Evolutionary conservation across 306 rosid genomes (phyloP).

Genomic region (Mimosa bimucronata): DNA sequence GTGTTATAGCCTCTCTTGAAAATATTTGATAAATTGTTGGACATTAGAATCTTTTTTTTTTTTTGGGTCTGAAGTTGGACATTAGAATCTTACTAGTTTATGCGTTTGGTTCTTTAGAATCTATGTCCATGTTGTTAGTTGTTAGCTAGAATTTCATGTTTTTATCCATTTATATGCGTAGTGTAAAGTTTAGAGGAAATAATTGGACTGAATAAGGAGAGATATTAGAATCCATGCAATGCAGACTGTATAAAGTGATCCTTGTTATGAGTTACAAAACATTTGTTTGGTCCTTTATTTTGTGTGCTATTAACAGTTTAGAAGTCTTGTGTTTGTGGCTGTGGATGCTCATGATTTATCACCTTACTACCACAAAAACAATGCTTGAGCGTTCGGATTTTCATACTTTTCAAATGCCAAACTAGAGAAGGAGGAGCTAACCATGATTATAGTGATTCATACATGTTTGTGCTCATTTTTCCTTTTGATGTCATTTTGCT

Average conservation of each 20-base stretch:
- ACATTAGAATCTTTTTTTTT: too few species aligned
- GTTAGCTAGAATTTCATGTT: neutral
- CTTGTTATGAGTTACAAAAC: neutral
- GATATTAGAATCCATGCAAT: neutral
- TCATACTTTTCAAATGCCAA: neutral
- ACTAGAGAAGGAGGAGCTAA: neutral
- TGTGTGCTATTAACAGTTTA: neutral
- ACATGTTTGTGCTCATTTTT: neutral
- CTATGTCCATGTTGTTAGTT: too few species aligned
- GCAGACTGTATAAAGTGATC: neutral
- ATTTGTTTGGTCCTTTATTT: constrained; percentile 9
- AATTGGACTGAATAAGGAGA: too few species aligned
- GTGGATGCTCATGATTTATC: neutral
- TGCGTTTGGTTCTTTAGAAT: too few species aligned
- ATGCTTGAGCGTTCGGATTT: neutral
- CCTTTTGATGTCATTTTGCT: constrained; percentile 2
- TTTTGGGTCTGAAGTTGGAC: too few species aligned
- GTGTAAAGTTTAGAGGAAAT: neutral
- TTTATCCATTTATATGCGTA: neutral
- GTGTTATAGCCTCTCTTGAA: too few species aligned
- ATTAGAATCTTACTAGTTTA: too few species aligned
- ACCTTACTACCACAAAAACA: neutral
- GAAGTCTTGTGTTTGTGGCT: neutral
- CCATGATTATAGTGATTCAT: neutral
- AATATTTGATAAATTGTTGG: too few species aligned